Evolutionary conservation across 2,329 filamentous ascomycete genomes (phyloP).

Genomic region (Sporothrix humicola): DNA sequence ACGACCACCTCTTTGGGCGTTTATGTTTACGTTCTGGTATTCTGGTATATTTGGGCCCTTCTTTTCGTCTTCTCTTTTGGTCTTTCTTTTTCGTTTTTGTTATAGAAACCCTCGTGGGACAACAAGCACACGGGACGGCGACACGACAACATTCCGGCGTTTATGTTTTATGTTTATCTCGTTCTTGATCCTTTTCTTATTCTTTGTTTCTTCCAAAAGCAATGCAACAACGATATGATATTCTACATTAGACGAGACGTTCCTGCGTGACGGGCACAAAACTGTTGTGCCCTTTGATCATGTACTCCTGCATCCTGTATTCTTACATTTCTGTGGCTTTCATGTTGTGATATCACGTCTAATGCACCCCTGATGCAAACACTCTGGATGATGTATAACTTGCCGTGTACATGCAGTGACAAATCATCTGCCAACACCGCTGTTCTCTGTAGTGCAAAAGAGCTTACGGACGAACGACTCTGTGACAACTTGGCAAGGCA

Average conservation of each 20-base stretch:
- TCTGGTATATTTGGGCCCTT: conserved; percentile 8
- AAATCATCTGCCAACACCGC: conserved; percentile 2
- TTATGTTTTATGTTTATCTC: conserved; percentile 3
- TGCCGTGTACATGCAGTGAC: not conserved
- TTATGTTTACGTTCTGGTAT: not conserved
- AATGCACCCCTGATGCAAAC: not conserved
- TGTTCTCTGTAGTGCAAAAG: conserved; percentile 1
- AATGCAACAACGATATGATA: conserved; percentile 25
- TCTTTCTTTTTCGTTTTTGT: not conserved
- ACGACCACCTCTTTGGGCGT: not conserved
- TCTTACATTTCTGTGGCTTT: not conserved
- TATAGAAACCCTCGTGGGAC: conserved; percentile 25
- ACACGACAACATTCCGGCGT: conserved; percentile 22
- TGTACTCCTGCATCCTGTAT: not conserved
- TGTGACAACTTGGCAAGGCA: not conserved
- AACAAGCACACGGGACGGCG: conserved; percentile 21
- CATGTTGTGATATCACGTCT: conserved; percentile 1
- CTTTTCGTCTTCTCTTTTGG: conserved; percentile 1
- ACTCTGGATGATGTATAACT: conserved; percentile 9
- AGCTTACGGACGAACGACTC: conserved; percentile 17
- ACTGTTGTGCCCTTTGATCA: not conserved
- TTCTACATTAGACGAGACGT: not conserved
- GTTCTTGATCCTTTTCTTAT: not conserved
- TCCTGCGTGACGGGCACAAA: not conserved
- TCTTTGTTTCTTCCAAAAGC: conserved; percentile 17